Percentiles rank a stretch among this genome's conserved stretches.
Evolutionary conservation across 1,284 basidiomycete genomes (phyloP).

Genomic region (Leccinum pachyderme): DNA sequence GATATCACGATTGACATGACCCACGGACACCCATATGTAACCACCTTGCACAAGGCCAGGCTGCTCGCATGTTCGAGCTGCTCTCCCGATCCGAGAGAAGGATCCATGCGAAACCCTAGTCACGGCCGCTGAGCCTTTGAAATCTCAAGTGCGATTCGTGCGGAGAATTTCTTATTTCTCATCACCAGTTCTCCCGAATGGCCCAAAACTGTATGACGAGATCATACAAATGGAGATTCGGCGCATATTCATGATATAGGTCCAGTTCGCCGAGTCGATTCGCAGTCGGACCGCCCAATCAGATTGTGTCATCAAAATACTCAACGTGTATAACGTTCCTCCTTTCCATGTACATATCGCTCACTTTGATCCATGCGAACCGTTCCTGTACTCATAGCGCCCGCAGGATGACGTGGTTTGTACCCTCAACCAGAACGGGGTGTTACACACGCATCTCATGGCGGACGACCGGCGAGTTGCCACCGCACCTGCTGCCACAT

Average conservation of each 20-base stretch:
- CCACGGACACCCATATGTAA: conserved; percentile 27
- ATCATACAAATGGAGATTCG: conserved; percentile 29
- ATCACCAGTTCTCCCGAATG: conserved; percentile 21
- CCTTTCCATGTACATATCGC: conserved; percentile 14
- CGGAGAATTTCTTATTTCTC: conserved; percentile 24
- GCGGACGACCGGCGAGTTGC: conserved; percentile 22
- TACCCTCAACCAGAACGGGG: conserved; percentile 18
- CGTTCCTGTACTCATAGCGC: conserved; percentile 24
- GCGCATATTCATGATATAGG: conserved; percentile 11
- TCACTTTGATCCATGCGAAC: conserved; percentile 28
- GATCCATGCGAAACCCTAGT: conserved; percentile 24
- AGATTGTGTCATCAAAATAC: conserved; percentile 21
- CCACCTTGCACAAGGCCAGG: conserved; percentile 8
- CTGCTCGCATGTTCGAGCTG: conserved; percentile 11
- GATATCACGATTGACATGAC: conserved; percentile 16
- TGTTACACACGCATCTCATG: conserved; percentile 11
- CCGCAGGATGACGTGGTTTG: conserved; percentile 23
- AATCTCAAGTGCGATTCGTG: conserved; percentile 29
- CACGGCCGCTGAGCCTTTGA: conserved; percentile 13
- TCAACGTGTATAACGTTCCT: conserved; percentile 29
- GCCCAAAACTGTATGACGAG: conserved; percentile 19
- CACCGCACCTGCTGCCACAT: conserved; percentile 24
- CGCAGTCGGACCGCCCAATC: conserved; percentile 19
- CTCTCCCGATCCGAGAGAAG: conserved; percentile 23
- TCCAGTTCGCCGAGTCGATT: conserved; percentile 29